phyloP scores from a whole-genome alignment of 345 rosid genomes.

The Luvunga scandens region DNA sequence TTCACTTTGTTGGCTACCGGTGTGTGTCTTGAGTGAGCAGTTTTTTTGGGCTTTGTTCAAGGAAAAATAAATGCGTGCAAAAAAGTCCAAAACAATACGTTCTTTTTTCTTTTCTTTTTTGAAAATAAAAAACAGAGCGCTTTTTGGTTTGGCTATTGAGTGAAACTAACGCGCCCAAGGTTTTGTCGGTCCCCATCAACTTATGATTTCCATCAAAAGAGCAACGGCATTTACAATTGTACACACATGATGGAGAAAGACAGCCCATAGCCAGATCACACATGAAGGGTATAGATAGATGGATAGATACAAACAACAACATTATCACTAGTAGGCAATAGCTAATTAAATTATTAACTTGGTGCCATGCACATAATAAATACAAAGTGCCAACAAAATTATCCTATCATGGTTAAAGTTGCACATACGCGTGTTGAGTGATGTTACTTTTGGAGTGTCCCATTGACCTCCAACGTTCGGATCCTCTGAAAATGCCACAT shows the following conservation, averaged over 20 bases:
- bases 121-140: background rate
- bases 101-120: too few species aligned
- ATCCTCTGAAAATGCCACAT: slow-evolving; percentile 27
- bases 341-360: too few species aligned
- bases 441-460: background rate
- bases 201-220: too few species aligned
- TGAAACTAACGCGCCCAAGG: background rate
- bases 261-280: slow-evolving; percentile 43
- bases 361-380: too few species aligned
- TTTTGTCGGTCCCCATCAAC: slow-evolving; percentile 35
- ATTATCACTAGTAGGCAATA: too few species aligned
- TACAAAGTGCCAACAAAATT: background rate
- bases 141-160: background rate
- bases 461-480: background rate
- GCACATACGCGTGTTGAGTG: background rate
- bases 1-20: background rate
- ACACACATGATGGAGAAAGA: background rate
- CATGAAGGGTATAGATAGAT: background rate
- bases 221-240: too few species aligned
- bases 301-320: too few species aligned
- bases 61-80: too few species aligned
- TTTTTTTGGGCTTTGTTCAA: too few species aligned
- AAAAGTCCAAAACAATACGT: too few species aligned
- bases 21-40: background rate
- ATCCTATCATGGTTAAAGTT: background rate